Conservation (phyloP, 148 eudicot species). For the Camellia lanceoleosa region DNA sequence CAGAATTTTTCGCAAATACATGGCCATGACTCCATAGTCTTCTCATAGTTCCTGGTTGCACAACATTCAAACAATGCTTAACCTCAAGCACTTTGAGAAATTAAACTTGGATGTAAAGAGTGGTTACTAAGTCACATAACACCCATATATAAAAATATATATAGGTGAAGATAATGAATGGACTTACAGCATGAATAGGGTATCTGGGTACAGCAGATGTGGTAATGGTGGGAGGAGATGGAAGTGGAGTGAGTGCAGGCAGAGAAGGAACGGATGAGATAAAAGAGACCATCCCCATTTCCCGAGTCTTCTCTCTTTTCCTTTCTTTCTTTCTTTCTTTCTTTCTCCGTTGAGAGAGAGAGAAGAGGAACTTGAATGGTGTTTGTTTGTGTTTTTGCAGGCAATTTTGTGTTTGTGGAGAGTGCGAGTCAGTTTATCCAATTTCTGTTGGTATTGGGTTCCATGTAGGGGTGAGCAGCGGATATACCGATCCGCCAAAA, state of each 20-base stretch:
- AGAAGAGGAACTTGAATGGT: too few relatives aligned
- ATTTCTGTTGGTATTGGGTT: too few relatives aligned
- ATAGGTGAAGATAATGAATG: not conserved
- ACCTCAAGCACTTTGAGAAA: not conserved
- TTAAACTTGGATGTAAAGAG: not conserved
- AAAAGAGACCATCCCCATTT: slow-evolving; percentile 50
- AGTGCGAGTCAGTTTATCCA: too few relatives aligned
- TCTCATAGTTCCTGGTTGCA: too few relatives aligned
- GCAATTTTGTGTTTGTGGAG: too few relatives aligned
- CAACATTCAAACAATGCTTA: not conserved
- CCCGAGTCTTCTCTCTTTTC: not conserved
- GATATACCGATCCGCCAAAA: too few relatives aligned
- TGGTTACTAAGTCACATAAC: not conserved
- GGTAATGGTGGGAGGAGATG: slow-evolving; percentile 27
- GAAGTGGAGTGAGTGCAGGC: slow-evolving; percentile 27
- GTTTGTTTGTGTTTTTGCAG: too few relatives aligned
- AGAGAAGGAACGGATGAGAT: slow-evolving; percentile 59
- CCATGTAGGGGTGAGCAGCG: too few relatives aligned
- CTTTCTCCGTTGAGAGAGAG: too few relatives aligned
- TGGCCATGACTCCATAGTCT: too few relatives aligned
- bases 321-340: not conserved
- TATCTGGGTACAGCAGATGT: slow-evolving; percentile 19
- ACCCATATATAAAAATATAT: not conserved
- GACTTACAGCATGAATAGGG: slow-evolving; percentile 38
- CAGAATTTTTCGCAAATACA: too few relatives aligned